Base-by-base conservation (phyloP, 345 rosid species). In the Pseudoturritis turrita region DNA sequence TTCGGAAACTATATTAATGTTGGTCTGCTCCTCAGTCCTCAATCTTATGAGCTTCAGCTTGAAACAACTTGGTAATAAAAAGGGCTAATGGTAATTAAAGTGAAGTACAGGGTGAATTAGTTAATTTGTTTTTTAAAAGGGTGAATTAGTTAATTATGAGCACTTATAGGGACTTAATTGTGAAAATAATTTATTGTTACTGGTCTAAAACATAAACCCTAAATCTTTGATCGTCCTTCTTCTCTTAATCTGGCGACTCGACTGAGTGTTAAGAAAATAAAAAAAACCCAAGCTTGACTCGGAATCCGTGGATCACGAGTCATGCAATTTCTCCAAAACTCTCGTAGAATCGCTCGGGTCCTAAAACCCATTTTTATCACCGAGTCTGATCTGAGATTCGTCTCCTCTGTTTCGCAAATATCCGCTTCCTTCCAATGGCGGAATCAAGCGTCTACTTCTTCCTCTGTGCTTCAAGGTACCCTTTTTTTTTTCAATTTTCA, bases 311-410 rank as follows among this genome's bases (percentile, higher is more conserved):
- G 9, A 53, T 21, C 64, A 17, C 70, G 13, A 68, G 62, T 31
- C 35, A 87, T 85, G 90, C 83, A 68, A 66, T 77, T 74, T 15
- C 62, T 81, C 56, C 77, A 85, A 4, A 83, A 39, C 53, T 77
- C 83, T 41, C 80, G 83, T 31, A 75, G 81, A 59, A 46, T 85
- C 75, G 39, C 78, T 74, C 75, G 80, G 74, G 25, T 73, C 50
- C 59, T 81, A 51, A 84, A 76, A 63, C 70, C 81, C 37, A 74
- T 45, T 57, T 5, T 67, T 28, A 29, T 29, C 10, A 21, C 68
- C 57, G 63, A 67, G 61, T 67, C 86, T 1, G 40, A 76, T 67
- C 73, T 35, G 54, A 65, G 78, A 41, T 40, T 68, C 19, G 39
- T 71, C 71, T 65, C 80, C 43, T 49, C 80, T 35, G 63, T 69